phyloP scores from a whole-genome alignment of 768 basidiomycete species.

The Pleurotus tuber-regium region DNA sequence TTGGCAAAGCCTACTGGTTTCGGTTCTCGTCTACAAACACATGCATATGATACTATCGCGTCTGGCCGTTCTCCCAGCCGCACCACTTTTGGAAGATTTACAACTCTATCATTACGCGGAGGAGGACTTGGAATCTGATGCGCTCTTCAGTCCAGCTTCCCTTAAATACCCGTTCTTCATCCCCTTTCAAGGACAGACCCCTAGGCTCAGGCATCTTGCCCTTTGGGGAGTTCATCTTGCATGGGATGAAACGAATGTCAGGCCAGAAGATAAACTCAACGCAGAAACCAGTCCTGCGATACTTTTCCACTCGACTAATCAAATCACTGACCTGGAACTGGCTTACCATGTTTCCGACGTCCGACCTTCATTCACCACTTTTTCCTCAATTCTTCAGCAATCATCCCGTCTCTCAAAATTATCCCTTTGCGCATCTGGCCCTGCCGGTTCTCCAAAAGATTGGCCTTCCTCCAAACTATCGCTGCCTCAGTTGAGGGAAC shows the following conservation, averaged over 20 bases:
- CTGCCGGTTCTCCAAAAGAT: constrained; percentile 35
- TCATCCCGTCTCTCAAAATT: constrained; percentile 56
- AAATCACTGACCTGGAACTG: constrained; percentile 51
- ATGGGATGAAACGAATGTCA: constrained; percentile 40
- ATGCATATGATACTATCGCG: constrained; percentile 42
- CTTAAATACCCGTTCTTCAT: constrained; percentile 37
- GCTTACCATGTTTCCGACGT: constrained; percentile 63
- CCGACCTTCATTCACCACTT: constrained; percentile 55
- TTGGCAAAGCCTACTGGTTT: constrained; percentile 51
- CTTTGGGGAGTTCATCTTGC: constrained; percentile 73
- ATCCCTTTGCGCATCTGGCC: constrained; percentile 56
- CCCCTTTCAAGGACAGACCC: constrained; percentile 54
- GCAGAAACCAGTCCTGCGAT: background rate
- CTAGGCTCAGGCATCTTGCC: constrained; percentile 43
- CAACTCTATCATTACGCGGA: constrained; percentile 51
- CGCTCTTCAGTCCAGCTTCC: constrained; percentile 37
- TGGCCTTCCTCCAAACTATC: constrained; percentile 30
- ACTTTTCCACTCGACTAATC: constrained; percentile 27
- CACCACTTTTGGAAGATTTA: constrained; percentile 52
- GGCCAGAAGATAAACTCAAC: background rate
- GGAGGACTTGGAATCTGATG: constrained; percentile 44
- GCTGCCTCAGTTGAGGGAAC: constrained; percentile 35
- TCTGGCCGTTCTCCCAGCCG: constrained; percentile 40
- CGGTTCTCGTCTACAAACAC: constrained; percentile 43
- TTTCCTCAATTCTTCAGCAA: constrained; percentile 46